Evolutionary conservation across 805 yeast genomes (phyloP), one percentile per base, ranked within the genome.

Genomic region (Ogataea salicorniae): DNA sequence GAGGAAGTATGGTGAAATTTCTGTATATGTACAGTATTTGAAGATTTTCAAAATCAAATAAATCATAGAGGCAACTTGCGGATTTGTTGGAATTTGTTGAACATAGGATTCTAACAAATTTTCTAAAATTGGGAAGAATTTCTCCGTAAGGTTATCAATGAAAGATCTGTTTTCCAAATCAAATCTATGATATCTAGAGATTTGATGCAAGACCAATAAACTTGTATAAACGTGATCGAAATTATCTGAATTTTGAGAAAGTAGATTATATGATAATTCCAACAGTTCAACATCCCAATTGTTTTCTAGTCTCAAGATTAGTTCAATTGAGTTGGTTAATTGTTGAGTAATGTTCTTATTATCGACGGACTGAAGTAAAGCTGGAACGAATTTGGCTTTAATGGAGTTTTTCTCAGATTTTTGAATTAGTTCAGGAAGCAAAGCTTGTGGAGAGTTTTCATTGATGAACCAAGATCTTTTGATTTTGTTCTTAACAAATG

Each of bases 401-500:
- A 91, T 79, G 22, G 74, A 70, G 5, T 80, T 80, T 58, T 84
- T 84, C 57, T 89, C 96, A 46, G 76, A 71, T 13, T 56, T 61
- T 15, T 53, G 56, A 40, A 76, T 56, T 5, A 62, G 64, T n/a
- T 58, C 59, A 4, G 42, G 45, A 13, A 42, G 38, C 16, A 60
- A 43, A 2, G 49, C 46, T 17, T 59, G 52, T 3, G 60, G 58
- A 15, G 62, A 53, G 9, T 53, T 53, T 13, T 64, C 53, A 41
- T 52, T 60, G 22, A 66, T 64, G 34, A 58, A 56, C 97, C 97
- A 91, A 44, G 77, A 73, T 35, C 78, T 73, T 15, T 73, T 69
- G 20, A 89, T 74, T 47, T 81, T 74, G 64, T 92, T 91, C 63
- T 92, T 92, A 64, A 89, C 79, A 64, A 80, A 88, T 5, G 92